Evolutionary conservation across 2,329 filamentous ascomycete genomes (phyloP).

Genomic region (Fusarium clavum): DNA sequence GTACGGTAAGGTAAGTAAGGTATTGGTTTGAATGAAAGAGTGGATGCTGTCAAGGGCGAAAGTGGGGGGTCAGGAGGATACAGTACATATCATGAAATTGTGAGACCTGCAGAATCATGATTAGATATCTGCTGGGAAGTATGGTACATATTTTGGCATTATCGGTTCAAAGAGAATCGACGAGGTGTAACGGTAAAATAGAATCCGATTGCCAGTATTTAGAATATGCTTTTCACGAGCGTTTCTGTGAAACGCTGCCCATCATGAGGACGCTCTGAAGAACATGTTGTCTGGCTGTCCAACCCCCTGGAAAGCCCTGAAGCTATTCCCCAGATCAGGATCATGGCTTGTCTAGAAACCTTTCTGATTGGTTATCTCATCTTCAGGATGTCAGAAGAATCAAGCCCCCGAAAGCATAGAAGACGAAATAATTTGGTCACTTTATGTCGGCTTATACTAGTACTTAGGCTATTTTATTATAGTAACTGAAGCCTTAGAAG

Average conservation of each 20-base stretch:
- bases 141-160: background rate
- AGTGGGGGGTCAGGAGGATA: slow-evolving; percentile 44
- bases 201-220: too few species aligned
- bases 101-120: slow-evolving; percentile 38
- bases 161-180: background rate
- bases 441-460: too few species aligned
- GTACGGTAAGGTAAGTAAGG: slow-evolving; percentile 20
- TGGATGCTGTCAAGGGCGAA: slow-evolving; percentile 37
- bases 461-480: too few species aligned
- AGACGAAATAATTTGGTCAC: too few species aligned
- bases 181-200: accelerated
- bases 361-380: slow-evolving; percentile 17
- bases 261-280: slow-evolving; percentile 11
- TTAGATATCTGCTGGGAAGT: slow-evolving; percentile 6
- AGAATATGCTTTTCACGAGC: background rate
- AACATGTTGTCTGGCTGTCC: background rate
- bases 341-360: slow-evolving; percentile 13
- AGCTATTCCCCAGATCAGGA: slow-evolving; percentile 34
- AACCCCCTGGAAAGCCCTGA: slow-evolving; percentile 26
- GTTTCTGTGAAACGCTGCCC: background rate
- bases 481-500: too few species aligned
- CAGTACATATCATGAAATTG: slow-evolving; percentile 36
- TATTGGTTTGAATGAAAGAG: slow-evolving; percentile 25
- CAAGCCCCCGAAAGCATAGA: too few species aligned
- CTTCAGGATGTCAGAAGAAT: too few species aligned